These are phyloP conservation scores for Anisodus acutangulus DNA, from an alignment of 257 asterid species.

Conservation along the genomic window DNA sequence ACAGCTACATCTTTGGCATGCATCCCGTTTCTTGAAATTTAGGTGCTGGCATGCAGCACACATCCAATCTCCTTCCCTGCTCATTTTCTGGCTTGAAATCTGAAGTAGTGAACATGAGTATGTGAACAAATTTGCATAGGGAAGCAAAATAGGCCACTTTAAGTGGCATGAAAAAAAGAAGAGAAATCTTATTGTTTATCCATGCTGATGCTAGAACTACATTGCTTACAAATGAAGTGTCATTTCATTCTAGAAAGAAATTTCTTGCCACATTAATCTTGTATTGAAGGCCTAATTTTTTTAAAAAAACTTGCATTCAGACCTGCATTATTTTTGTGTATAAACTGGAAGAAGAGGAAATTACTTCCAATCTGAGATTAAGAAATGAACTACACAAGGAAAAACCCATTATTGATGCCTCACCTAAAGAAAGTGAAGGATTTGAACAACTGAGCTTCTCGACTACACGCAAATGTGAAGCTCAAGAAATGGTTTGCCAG, in stretches of 20 bases:
- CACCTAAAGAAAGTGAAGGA: constrained; percentile 26
- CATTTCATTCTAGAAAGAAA: neutral
- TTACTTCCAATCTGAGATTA: neutral
- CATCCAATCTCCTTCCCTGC: constrained; percentile 85
- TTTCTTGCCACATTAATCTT: neutral
- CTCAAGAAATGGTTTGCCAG: constrained; percentile 28
- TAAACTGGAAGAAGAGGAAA: neutral
- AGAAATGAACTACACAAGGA: neutral
- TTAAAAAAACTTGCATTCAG: neutral
- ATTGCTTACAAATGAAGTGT: neutral
- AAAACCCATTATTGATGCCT: neutral
- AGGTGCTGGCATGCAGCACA: constrained; percentile 85
- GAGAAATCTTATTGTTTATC: neutral
- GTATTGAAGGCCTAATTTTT: neutral
- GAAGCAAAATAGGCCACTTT: neutral
- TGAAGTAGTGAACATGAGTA: neutral
- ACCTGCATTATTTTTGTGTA: neutral
- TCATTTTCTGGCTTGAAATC: constrained; percentile 45
- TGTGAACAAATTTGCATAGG: neutral
- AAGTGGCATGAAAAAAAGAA: neutral
- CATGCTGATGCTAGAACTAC: neutral
- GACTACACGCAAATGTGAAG: neutral
- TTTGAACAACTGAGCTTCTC: neutral
- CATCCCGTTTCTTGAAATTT: constrained; percentile 72
- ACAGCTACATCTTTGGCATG: constrained; percentile 75